These are phyloP conservation scores for Citrus trifoliata DNA, from an alignment of 345 rosid genomes.

Conservation along the genomic window DNA sequence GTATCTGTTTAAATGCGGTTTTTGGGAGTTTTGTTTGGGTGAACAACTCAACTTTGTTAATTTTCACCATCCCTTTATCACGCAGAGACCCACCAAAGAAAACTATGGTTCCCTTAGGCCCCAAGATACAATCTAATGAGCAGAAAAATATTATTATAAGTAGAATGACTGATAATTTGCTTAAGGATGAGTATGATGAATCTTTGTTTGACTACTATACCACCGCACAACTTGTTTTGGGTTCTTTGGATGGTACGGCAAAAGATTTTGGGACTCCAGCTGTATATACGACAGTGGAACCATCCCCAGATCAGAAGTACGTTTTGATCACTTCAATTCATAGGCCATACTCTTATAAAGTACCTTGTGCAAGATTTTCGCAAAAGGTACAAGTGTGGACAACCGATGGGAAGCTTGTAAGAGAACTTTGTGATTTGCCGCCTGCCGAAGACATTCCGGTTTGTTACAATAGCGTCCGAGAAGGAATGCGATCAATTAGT, in stretches of 20 bases:
- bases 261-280: slow-evolving; percentile 80
- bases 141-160: slow-evolving; percentile 61
- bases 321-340: slow-evolving; percentile 65
- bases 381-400: slow-evolving; percentile 90
- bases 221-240: slow-evolving; percentile 78
- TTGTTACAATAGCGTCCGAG: slow-evolving; percentile 79
- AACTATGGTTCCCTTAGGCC: slow-evolving; percentile 88
- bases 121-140: slow-evolving; percentile 86
- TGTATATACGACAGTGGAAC: slow-evolving; percentile 86
- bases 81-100: slow-evolving; percentile 85
- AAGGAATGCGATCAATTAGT: slow-evolving; percentile 84
- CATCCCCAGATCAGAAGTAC: slow-evolving; percentile 85
- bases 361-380: slow-evolving; percentile 93
- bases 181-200: slow-evolving; percentile 92
- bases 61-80: slow-evolving; percentile 70
- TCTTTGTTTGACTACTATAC: slow-evolving; percentile 92
- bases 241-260: slow-evolving; percentile 68
- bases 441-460: slow-evolving; percentile 96
- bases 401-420: slow-evolving; percentile 66
- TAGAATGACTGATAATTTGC: slow-evolving; percentile 84
- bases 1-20: slow-evolving; percentile 66
- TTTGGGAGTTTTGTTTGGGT: slow-evolving; percentile 91
- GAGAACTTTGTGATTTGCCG: slow-evolving; percentile 85
- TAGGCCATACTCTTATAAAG: slow-evolving; percentile 89
- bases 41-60: slow-evolving; percentile 66